Evolutionary conservation across 2,329 filamentous ascomycete genomes (phyloP).

Genomic region (Trichophyton equinum): DNA sequence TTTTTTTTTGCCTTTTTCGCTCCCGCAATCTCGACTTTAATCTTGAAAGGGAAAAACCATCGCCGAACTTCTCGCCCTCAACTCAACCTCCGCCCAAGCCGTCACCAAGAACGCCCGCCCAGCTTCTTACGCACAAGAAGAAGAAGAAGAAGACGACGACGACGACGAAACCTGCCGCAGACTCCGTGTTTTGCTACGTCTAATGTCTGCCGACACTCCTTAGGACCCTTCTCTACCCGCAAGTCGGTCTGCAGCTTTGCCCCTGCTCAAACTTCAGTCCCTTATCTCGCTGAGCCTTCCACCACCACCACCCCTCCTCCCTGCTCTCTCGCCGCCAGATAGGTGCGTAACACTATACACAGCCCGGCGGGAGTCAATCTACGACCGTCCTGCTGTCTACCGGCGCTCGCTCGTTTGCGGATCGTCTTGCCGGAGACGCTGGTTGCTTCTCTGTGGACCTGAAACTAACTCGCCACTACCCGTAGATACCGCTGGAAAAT

Average conservation of each 20-base stretch:
- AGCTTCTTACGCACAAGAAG: background rate
- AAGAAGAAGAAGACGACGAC: too few relatives aligned
- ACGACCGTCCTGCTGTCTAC: background rate
- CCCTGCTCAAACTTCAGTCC: conserved; percentile 3
- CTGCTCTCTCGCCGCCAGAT: background rate
- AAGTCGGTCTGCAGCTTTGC: background rate
- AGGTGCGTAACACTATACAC: background rate
- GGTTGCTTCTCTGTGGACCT: background rate
- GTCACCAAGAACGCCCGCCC: background rate
- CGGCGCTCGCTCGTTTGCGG: background rate
- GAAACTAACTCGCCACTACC: conserved; percentile 4
- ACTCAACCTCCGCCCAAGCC: background rate
- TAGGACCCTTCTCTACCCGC: background rate
- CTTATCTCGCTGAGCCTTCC: background rate
- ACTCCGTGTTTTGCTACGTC: background rate
- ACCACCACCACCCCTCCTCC: background rate
- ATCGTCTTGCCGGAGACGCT: background rate
- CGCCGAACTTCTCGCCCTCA: background rate
- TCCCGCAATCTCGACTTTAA: conserved; percentile 3
- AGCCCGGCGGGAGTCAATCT: background rate
- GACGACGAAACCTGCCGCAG: background rate
- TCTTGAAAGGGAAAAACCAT: background rate
- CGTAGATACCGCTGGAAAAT: conserved; percentile 1
- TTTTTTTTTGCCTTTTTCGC: background rate
- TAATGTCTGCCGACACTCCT: background rate